Evolutionary conservation across 768 basidiomycete genomes (phyloP), one percentile per base, ranked within the genome.

Genomic region (Mycena vulgaris): DNA sequence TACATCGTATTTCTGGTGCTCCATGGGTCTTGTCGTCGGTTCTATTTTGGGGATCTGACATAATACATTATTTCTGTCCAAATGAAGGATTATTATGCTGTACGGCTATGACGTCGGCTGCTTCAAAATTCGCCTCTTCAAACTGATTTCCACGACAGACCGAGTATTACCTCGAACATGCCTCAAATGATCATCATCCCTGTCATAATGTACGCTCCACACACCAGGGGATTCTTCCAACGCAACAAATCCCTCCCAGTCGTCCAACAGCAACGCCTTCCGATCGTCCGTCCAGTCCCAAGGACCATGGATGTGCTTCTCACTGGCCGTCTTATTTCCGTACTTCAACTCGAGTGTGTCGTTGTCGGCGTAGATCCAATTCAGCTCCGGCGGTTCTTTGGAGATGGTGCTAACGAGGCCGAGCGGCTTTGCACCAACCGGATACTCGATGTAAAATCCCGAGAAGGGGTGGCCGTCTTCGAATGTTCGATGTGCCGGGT

Each of bases 401-500:
- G 74, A 74, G 60, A 80, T 80, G 10, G 79, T 80, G 76, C 76
- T 77, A 39, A 79, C 79, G 23, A 79, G 78, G 11, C 75, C 77
- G 0, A 77, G 66, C 2, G 77, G 78, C 55, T 78, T 80, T n/a
- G n/a, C n/a, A 7, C 74, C 78, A 8, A 68, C 72, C 5, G 79
- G 79, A 35, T 79, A 79, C 8, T 80, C 79, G 68, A 78, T 65
- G 58, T 77, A 80, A 65, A 80, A 80, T 0, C 79, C 79, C 2
- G 79, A 76, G 67, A 79, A 80, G 0, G 78, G 74, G 53, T 79
- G 79, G 0, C 76, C 79, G 51, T 79, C 78, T 13, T 33, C 39
- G 68, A 78, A 78, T 1, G 69, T 74, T 0, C 77, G 76, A n/a
- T 76, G 73, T 14, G 64, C 59, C 5, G 75, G 72, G 56, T 79